Evolutionary conservation across 2,329 filamentous ascomycete genomes (phyloP).

Genomic region (Botrytis elliptica): DNA sequence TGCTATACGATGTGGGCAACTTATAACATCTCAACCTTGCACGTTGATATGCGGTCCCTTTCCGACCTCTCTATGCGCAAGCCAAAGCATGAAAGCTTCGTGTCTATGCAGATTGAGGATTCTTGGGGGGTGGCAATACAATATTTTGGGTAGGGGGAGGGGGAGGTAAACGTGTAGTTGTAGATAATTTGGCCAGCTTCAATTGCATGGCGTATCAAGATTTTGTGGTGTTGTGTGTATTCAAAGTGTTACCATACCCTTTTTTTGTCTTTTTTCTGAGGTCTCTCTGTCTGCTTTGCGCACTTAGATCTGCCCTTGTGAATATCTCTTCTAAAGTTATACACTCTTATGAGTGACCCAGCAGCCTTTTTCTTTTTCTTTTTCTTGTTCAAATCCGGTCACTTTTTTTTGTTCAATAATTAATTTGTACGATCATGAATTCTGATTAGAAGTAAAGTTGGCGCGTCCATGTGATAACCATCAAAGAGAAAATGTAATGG

Average conservation of each 20-base stretch:
- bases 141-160: neutral
- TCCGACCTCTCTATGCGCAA: constrained; percentile 18
- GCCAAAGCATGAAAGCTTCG: constrained; percentile 18
- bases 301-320: constrained; percentile 1
- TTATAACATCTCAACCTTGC: constrained; percentile 13
- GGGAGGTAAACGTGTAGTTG: constrained; percentile 14
- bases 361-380: constrained; percentile 17
- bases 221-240: constrained; percentile 25
- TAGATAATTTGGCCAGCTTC: constrained; percentile 22
- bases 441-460: constrained; percentile 33
- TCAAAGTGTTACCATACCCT: constrained; percentile 41
- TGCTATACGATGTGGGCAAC: constrained; percentile 10
- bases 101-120: constrained; percentile 22
- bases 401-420: constrained; percentile 34
- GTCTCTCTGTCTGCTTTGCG: neutral
- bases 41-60: constrained; percentile 18
- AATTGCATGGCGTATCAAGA: constrained; percentile 25
- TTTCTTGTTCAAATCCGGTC: constrained; percentile 17
- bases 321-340: constrained; percentile 22
- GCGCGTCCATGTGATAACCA: constrained; percentile 32
- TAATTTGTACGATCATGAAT: constrained; percentile 39
- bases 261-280: constrained; percentile 20
- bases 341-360: constrained; percentile 27
- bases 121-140: constrained; percentile 12
- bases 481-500: constrained; percentile 24